Percentiles rank a stretch among this genome's conserved stretches.
phyloP scores from a whole-genome alignment of 1,284 basidiomycete species.

The Porodaedalea pini region DNA sequence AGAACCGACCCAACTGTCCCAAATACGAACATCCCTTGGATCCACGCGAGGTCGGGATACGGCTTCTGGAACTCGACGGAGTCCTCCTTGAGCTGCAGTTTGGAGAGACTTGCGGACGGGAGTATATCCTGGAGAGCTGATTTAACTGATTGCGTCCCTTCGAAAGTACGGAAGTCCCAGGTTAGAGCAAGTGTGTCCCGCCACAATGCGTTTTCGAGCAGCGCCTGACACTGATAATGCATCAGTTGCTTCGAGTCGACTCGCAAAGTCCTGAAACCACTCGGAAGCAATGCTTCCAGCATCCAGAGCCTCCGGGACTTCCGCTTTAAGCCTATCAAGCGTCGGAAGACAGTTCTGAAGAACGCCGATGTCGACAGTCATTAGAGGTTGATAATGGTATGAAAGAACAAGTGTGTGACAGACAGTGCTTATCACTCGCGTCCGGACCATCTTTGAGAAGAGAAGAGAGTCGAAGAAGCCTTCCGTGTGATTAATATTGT shows the following conservation, averaged over 20 bases:
- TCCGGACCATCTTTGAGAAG: too few relatives aligned
- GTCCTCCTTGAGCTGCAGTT: constrained; percentile 39
- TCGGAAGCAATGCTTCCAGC: constrained; percentile 35
- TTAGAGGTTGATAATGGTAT: too few relatives aligned
- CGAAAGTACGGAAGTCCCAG: constrained; percentile 64
- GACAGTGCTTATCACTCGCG: too few relatives aligned
- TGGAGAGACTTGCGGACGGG: constrained; percentile 32
- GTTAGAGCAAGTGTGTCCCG: constrained; percentile 59
- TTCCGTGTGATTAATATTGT: too few relatives aligned
- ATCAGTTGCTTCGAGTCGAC: constrained; percentile 34
- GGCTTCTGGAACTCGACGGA: constrained; percentile 39
- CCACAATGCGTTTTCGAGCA: constrained; percentile 49
- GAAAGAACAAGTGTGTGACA: too few relatives aligned
- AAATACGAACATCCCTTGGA: constrained; percentile 57
- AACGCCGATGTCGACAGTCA: too few relatives aligned
- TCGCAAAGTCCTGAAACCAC: constrained; percentile 47
- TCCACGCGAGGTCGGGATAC: constrained; percentile 56
- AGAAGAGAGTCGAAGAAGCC: too few relatives aligned
- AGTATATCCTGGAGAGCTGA: constrained; percentile 47
- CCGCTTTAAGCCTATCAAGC: constrained; percentile 39
- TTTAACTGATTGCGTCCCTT: constrained; percentile 38
- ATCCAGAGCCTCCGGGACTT: constrained; percentile 35
- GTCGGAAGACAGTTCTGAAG: constrained; percentile 37
- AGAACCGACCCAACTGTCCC: constrained; percentile 45
- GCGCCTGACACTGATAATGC: constrained; percentile 37